Percentiles rank a stretch among this genome's conserved stretches.
Evolutionary conservation across 352 stramenopile species (phyloP).

Genomic region (Globisporangium viniferum): DNA sequence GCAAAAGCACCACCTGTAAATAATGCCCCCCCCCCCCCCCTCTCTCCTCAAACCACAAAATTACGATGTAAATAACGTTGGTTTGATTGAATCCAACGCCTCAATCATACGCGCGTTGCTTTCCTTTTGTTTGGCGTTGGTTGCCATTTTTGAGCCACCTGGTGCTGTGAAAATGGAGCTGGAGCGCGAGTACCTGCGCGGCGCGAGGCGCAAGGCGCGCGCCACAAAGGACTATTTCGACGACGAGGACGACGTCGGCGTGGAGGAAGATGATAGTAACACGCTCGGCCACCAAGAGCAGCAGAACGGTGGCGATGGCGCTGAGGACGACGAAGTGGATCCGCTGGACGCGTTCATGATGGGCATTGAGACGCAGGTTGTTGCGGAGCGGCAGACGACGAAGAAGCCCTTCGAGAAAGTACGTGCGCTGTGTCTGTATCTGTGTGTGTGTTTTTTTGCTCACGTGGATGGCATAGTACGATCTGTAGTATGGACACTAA

Average conservation of each 20-base stretch:
- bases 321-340: constrained; percentile 65
- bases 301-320: not conserved
- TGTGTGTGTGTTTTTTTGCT: not conserved
- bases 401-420: constrained; percentile 40
- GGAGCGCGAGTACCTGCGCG: constrained; percentile 56
- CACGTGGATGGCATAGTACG: not conserved
- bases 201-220: constrained; percentile 47
- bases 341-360: constrained; percentile 85
- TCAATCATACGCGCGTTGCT: not conserved
- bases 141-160: too few species aligned
- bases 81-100: not conserved
- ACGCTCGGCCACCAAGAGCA: not conserved
- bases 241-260: constrained; percentile 43
- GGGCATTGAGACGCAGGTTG: constrained; percentile 77
- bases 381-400: constrained; percentile 24
- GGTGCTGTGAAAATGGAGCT: constrained; percentile 26
- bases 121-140: not conserved
- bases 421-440: too few species aligned
- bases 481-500: too few species aligned
- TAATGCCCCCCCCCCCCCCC: not conserved
- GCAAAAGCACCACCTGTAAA: not conserved
- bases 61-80: not conserved
- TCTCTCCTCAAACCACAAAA: constrained; percentile 12
- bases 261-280: not conserved
- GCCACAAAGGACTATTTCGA: constrained; percentile 61